Conservation (phyloP, 805 yeast genomes). For the Saturnispora mendoncae region DNA sequence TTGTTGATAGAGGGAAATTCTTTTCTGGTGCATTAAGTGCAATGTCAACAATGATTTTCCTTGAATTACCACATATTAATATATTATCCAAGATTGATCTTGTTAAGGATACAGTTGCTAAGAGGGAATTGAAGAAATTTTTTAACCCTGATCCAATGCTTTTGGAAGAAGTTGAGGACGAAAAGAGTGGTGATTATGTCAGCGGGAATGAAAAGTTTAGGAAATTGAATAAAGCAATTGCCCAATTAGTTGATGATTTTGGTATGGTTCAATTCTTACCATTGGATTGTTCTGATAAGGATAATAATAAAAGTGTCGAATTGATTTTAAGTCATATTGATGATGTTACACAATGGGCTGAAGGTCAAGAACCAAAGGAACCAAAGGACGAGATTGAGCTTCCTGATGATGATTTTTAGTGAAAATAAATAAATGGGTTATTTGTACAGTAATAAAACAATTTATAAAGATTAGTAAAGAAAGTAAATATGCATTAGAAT, state of each 20-base stretch:
- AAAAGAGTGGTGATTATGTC: slow-evolving; percentile 23
- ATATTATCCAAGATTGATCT: slow-evolving; percentile 81
- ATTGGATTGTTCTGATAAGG: slow-evolving; percentile 52
- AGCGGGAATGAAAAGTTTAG: slow-evolving; percentile 49
- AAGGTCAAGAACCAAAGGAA: slow-evolving; percentile 92
- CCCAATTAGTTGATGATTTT: slow-evolving; percentile 88
- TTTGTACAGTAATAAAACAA: slow-evolving; percentile 1
- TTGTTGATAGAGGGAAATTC: slow-evolving; percentile 82
- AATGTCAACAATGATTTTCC: slow-evolving; percentile 94
- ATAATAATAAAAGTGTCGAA: slow-evolving; percentile 64
- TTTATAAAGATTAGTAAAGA: neutral
- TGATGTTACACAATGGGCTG: slow-evolving; percentile 97
- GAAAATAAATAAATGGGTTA: neutral
- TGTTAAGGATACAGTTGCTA: slow-evolving; percentile 68
- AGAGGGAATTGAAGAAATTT: slow-evolving; percentile 70
- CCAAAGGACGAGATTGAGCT: slow-evolving; percentile 69
- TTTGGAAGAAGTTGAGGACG: slow-evolving; percentile 36
- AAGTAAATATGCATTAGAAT: neutral
- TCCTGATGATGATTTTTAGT: slow-evolving; percentile 39
- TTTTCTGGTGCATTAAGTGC: slow-evolving; percentile 94
- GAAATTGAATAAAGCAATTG: slow-evolving; percentile 70
- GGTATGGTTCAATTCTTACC: slow-evolving; percentile 98
- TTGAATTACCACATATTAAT: slow-evolving; percentile 92
- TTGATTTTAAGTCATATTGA: slow-evolving; percentile 87
- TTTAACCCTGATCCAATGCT: slow-evolving; percentile 88